Evolutionary conservation across 768 basidiomycete genomes (phyloP).

Genomic region (Gloeopeniophorella convolvens): DNA sequence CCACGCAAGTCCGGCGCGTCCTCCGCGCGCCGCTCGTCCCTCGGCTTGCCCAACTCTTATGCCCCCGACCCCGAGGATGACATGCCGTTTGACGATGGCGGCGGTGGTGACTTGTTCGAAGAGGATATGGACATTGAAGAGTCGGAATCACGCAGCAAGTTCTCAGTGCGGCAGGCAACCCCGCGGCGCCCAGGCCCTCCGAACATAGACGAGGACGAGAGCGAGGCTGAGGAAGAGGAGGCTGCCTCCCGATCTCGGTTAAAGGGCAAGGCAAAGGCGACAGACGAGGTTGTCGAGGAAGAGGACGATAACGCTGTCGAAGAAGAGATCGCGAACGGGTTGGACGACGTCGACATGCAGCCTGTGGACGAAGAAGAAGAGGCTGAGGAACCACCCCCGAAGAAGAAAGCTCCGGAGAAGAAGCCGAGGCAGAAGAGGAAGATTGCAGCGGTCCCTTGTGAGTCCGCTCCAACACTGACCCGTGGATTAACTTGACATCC

Average conservation of each 20-base stretch:
- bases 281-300: slow-evolving; percentile 17
- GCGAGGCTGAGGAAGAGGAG: not conserved
- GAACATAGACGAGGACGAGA: not conserved
- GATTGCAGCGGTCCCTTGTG: slow-evolving; percentile 1
- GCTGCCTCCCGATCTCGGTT: not conserved
- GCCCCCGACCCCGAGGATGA: slow-evolving; percentile 19
- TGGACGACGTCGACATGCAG: slow-evolving; percentile 25
- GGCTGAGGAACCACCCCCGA: slow-evolving; percentile 21
- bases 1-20: slow-evolving; percentile 23
- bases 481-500: not conserved
- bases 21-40: slow-evolving; percentile 21
- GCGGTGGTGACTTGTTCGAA: slow-evolving; percentile 17
- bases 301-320: slow-evolving; percentile 29
- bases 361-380: slow-evolving; percentile 28
- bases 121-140: slow-evolving; percentile 28
- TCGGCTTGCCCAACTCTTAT: slow-evolving; percentile 17
- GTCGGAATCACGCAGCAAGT: not conserved
- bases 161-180: not conserved
- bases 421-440: slow-evolving; percentile 13
- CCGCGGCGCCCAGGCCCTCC: slow-evolving; percentile 2
- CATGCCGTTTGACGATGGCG: slow-evolving; percentile 18
- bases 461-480: not conserved
- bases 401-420: slow-evolving; percentile 7
- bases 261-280: slow-evolving; percentile 39
- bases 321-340: slow-evolving; percentile 37